Evolutionary conservation across 2,329 filamentous ascomycete species (phyloP).

Genomic region (Blumeria graminis): DNA sequence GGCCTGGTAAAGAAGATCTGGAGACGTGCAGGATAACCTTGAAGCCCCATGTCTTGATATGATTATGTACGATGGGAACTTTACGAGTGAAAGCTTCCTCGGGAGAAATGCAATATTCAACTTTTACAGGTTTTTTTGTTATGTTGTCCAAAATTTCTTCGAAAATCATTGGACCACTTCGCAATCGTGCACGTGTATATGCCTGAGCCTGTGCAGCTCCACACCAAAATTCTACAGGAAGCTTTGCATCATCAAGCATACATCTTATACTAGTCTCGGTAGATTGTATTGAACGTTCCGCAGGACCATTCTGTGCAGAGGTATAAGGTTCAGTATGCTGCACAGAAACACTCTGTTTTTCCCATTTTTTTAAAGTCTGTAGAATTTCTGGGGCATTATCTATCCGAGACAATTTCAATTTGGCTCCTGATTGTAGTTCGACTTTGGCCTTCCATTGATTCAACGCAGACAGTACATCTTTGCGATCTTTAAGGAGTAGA

Average conservation of each 20-base stretch:
- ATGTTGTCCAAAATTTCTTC: not conserved
- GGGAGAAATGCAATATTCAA: not conserved
- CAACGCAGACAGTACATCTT: not conserved
- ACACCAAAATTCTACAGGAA: constrained; percentile 1
- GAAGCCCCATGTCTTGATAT: not conserved
- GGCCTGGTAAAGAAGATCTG: not conserved
- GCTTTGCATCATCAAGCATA: constrained; percentile 1
- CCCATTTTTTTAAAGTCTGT: not conserved
- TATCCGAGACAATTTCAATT: not conserved
- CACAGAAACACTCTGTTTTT: constrained; percentile 1
- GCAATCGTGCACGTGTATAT: constrained; percentile 1
- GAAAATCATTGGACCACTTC: not conserved
- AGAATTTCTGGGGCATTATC: not conserved
- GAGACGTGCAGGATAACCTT: not conserved
- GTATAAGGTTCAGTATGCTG: not conserved
- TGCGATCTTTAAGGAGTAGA: not conserved
- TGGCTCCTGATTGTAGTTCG: constrained; percentile 1
- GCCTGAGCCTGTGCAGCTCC: not conserved
- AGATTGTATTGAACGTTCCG: not conserved
- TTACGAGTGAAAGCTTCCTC: not conserved
- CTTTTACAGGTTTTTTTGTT: not conserved
- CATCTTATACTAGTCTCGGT: not conserved
- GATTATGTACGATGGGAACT: not conserved
- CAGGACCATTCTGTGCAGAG: not conserved
- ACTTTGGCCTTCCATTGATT: not conserved